These are phyloP conservation scores for Arabis hirsuta DNA, from an alignment of 345 rosid species.

Conservation along the genomic window DNA sequence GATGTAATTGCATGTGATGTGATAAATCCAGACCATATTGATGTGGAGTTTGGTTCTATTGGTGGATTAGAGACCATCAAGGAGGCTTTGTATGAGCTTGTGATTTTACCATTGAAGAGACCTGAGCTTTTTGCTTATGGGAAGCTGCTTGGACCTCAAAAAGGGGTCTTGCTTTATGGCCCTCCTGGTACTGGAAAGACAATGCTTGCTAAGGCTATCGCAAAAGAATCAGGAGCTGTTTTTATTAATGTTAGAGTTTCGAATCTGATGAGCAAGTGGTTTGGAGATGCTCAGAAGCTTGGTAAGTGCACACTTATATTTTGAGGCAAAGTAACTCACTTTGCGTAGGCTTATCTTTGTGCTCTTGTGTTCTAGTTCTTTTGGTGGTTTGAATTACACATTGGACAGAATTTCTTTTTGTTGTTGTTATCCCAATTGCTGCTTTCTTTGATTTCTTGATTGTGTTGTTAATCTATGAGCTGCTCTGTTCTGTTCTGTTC, in stretches of 20 bases:
- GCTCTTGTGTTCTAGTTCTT: not conserved
- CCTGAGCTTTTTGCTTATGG: constrained; percentile 92
- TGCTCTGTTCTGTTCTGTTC: not conserved
- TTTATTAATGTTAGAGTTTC: constrained; percentile 89
- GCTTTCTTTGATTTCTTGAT: not conserved
- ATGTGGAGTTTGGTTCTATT: constrained; percentile 89
- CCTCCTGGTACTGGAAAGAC: constrained; percentile 99
- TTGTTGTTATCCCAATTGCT: not conserved
- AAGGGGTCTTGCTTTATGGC: constrained; percentile 90
- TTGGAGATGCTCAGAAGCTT: constrained; percentile 99
- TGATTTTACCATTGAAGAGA: constrained; percentile 83
- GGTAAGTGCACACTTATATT: constrained; percentile 54
- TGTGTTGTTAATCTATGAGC: constrained; percentile 1
- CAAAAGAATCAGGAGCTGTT: constrained; percentile 96
- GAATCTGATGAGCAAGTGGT: constrained; percentile 97
- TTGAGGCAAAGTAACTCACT: not conserved
- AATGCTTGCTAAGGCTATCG: constrained; percentile 98
- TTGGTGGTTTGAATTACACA: not conserved
- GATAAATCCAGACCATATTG: constrained; percentile 88
- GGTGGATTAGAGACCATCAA: constrained; percentile 88
- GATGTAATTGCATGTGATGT: constrained; percentile 99
- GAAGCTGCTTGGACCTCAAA: constrained; percentile 96
- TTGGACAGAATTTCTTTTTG: no score
- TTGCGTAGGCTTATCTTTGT: not conserved
- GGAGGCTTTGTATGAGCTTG: constrained; percentile 82